Base-by-base conservation (phyloP, 805 yeast genomes). In the Dipodascus geniculatus region DNA sequence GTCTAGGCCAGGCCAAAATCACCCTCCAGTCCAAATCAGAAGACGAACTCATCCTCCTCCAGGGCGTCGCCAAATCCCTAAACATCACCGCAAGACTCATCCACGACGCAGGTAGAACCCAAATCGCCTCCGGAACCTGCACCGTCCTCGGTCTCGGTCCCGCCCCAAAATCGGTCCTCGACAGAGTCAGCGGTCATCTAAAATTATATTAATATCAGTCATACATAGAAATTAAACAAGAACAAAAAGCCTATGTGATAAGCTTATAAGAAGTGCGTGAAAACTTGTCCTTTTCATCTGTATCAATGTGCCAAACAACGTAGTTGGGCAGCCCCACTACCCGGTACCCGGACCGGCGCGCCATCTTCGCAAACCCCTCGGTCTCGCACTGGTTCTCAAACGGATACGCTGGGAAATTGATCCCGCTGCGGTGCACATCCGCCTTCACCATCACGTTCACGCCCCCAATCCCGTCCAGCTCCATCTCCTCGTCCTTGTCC, bases 111-210 rank as follows among this genome's bases (percentile, higher is more conserved):
- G 99, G 99, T 2, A 78, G 97, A 61, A 91, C 99, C 0, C 97
- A 93, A 67, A 81, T 93, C 51, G 95, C 87, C n/a, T 85, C 96
- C 3, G 98, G 98, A 0, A 83, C 93, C 55, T 95, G 95, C 1
- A 93, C 99, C 0, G 98, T 93, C 1, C 70, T 93, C n/a, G 99
- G 98, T 1, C 66, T 93, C 23, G 99, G 99, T 0, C 99, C 99
- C 1, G 98, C 96, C 19, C 97, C 98, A 22, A 87, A 64, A 49
- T 60, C 75, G 0, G 81, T 83, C 0, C 68, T 91, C 56, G 96
- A 93, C 66, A 80, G 82, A 64, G 80, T 91, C 53, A 90, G 98
- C 0, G 83, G 87, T 16, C 82, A 76, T 23, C 73, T 91, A 61
- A 87, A 84, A 65, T 71, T 91, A 55, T 87, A 85, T 63, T 88